Percentiles rank a stretch among this genome's conserved stretches.
phyloP scores from a whole-genome alignment of 192 early-diverging fungal genomes.

The Blastocladiella britannica region DNA sequence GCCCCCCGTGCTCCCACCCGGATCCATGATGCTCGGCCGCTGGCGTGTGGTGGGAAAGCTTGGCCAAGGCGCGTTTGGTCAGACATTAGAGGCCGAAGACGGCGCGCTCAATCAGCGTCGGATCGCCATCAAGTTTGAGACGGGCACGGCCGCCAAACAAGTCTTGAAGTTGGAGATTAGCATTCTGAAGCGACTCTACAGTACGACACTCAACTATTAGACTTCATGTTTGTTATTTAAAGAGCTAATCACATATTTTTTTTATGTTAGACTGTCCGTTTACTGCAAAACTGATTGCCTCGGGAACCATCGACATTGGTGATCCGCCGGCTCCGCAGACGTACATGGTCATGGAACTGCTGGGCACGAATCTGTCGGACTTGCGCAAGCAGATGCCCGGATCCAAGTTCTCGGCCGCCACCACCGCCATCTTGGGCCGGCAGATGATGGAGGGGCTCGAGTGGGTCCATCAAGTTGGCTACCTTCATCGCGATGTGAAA shows the following conservation, averaged over 20 bases:
- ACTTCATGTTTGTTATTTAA: too few relatives aligned
- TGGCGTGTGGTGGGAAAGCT: slow-evolving; percentile 6
- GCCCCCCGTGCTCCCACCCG: neutral
- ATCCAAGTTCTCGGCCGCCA: slow-evolving; percentile 14
- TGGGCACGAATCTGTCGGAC: slow-evolving; percentile 33
- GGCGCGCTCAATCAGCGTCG: slow-evolving; percentile 5
- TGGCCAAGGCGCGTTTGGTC: slow-evolving; percentile 32
- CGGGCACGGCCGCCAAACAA: slow-evolving; percentile 18
- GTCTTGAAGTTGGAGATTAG: slow-evolving; percentile 29
- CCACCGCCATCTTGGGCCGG: slow-evolving; percentile 17
- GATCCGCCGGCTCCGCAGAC: slow-evolving; percentile 12
- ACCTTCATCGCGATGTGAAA: slow-evolving; percentile 35
- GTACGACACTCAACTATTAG: too few relatives aligned
- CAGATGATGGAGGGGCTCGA: slow-evolving; percentile 31
- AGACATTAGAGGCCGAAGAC: slow-evolving; percentile 27
- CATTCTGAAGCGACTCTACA: slow-evolving; percentile 16
- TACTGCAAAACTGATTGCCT: too few relatives aligned
- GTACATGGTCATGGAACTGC: slow-evolving; percentile 32
- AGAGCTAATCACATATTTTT: too few relatives aligned
- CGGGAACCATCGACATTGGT: slow-evolving; percentile 5
- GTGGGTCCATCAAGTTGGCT: slow-evolving; percentile 21
- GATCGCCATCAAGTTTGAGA: slow-evolving; percentile 37
- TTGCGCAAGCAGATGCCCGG: slow-evolving; percentile 13
- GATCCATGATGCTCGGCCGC: neutral
- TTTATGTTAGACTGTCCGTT: too few relatives aligned